Evolutionary conservation across 805 yeast genomes (phyloP).

Genomic region (Cyberlindnera mississippiensis): DNA sequence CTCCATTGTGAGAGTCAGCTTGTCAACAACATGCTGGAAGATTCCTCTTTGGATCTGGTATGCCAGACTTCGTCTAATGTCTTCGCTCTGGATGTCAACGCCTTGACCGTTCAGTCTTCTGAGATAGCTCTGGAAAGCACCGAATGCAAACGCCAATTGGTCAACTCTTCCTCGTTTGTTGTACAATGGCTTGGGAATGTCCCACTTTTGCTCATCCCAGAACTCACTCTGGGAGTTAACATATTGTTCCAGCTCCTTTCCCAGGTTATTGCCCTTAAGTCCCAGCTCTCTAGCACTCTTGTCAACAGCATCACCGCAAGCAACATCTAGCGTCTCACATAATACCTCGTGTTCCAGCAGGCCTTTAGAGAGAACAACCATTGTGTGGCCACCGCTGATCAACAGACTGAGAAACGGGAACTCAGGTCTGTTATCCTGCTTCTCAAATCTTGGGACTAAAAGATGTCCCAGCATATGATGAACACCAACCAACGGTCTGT

Average conservation of each 20-base stretch:
- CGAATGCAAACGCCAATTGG: conserved; percentile 63
- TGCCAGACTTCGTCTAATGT: conserved; percentile 44
- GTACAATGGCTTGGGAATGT: conserved; percentile 49
- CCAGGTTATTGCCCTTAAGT: conserved; percentile 76
- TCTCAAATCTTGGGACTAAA: conserved; percentile 53
- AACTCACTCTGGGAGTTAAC: conserved; percentile 34
- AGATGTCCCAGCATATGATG: conserved; percentile 97
- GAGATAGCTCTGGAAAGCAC: conserved; percentile 63
- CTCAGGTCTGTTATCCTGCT: conserved; percentile 40
- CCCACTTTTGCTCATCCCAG: conserved; percentile 25
- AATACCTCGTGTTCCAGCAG: conserved; percentile 66
- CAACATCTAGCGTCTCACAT: conserved; percentile 77
- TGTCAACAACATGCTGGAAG: conserved; percentile 68
- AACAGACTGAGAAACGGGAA: conserved; percentile 74
- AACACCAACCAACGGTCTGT: conserved; percentile 78
- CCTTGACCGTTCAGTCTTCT: conserved; percentile 32
- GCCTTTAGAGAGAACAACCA: conserved; percentile 66
- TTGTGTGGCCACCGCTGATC: conserved; percentile 93
- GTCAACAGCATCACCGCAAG: conserved; percentile 91
- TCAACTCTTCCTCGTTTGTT: conserved; percentile 44
- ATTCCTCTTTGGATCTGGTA: conserved; percentile 58
- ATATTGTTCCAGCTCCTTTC: conserved; percentile 70
- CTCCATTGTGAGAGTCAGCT: conserved; percentile 49
- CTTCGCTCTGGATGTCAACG: conserved; percentile 18
- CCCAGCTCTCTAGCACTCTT: conserved; percentile 89